phyloP scores from a whole-genome alignment of 2,329 filamentous ascomycete genomes.

The Ascochyta rabiei region DNA sequence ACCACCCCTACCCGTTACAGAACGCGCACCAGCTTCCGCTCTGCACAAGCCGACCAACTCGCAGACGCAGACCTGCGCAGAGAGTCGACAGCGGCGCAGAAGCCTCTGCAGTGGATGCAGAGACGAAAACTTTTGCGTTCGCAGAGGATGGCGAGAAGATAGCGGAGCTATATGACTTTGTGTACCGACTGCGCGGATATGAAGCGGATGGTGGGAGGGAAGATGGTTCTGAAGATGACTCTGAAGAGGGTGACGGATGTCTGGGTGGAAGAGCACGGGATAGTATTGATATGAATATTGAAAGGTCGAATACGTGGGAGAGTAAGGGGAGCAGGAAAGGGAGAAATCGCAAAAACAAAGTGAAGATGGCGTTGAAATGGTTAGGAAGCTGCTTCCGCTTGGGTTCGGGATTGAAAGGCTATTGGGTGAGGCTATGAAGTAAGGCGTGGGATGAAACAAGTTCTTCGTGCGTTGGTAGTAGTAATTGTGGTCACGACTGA shows the following conservation, averaged over 20 bases:
- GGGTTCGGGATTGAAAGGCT: background rate
- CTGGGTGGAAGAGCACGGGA: background rate
- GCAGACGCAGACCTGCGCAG: too few relatives aligned
- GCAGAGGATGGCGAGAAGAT: too few relatives aligned
- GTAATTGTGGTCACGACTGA: too few relatives aligned
- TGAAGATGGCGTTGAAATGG: background rate
- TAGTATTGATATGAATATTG: conserved; percentile 7
- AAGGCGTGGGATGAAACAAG: too few relatives aligned
- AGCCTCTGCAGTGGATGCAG: too few relatives aligned
- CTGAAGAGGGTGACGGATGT: background rate
- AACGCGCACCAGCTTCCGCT: background rate
- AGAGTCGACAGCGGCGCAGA: too few relatives aligned
- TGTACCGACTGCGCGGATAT: background rate
- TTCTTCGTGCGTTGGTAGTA: too few relatives aligned
- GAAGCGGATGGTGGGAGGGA: background rate
- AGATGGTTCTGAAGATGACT: background rate
- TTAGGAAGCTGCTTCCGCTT: background rate
- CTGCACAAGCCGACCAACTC: too few relatives aligned
- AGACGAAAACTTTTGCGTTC: too few relatives aligned
- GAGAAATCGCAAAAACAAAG: background rate
- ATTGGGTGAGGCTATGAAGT: background rate
- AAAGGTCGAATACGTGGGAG: background rate
- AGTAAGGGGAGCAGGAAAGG: background rate
- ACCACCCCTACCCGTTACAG: conserved; percentile 4
- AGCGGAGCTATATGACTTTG: background rate